These are phyloP conservation scores for Schizopora paradoxa DNA, from an alignment of 1,284 basidiomycete species.

Conservation along the genomic window DNA sequence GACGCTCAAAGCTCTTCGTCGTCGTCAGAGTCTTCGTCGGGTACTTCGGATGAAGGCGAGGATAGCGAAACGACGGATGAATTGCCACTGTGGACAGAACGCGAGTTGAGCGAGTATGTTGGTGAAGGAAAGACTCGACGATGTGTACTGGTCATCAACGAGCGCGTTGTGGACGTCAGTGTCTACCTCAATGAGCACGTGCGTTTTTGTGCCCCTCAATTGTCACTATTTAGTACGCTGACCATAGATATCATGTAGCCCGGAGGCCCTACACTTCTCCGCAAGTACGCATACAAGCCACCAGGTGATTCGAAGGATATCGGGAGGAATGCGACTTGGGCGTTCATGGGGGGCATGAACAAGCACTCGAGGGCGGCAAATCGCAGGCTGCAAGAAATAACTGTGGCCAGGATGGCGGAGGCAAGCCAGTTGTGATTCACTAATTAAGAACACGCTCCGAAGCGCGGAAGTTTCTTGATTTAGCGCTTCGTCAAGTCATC, in stretches of 20 bases:
- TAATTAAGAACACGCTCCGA: too few relatives aligned
- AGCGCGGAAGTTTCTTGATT: too few relatives aligned
- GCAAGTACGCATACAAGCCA: slow-evolving; percentile 43
- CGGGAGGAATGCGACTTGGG: slow-evolving; percentile 47
- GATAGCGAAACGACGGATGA: slow-evolving; percentile 32
- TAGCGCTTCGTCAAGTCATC: too few relatives aligned
- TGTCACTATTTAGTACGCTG: background rate
- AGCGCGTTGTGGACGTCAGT: slow-evolving; percentile 60
- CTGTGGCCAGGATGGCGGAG: slow-evolving; percentile 41
- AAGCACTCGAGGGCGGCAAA: slow-evolving; percentile 62
- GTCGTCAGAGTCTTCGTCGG: slow-evolving; percentile 10
- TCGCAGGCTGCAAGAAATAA: slow-evolving; percentile 45
- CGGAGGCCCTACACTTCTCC: slow-evolving; percentile 45
- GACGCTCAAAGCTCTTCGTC: slow-evolving; percentile 25
- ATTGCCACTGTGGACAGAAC: slow-evolving; percentile 38
- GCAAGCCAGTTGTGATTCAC: too few relatives aligned
- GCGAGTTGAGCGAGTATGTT: slow-evolving; percentile 34
- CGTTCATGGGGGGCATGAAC: slow-evolving; percentile 70
- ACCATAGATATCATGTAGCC: slow-evolving; percentile 35
- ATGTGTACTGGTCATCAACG: slow-evolving; percentile 55
- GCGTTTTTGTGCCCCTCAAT: slow-evolving; percentile 23
- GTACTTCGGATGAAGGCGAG: slow-evolving; percentile 5
- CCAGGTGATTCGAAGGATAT: slow-evolving; percentile 24
- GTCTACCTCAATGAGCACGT: slow-evolving; percentile 66
- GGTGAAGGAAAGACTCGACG: slow-evolving; percentile 28